Evolutionary conservation across 2,329 filamentous ascomycete species (phyloP).

Genomic region (Aspergillus sp.): DNA sequence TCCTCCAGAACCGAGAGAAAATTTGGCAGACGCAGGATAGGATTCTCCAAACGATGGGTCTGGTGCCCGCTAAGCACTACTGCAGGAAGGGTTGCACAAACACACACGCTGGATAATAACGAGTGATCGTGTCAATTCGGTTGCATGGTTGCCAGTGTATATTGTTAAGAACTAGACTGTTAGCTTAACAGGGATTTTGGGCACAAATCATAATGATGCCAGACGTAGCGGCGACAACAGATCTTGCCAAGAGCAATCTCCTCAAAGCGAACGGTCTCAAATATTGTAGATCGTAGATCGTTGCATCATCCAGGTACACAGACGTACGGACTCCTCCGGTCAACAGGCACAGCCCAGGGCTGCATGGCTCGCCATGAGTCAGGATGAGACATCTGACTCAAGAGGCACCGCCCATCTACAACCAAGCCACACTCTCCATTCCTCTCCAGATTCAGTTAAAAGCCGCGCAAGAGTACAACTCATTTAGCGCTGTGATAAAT

Average conservation of each 20-base stretch:
- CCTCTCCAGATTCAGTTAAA: background rate
- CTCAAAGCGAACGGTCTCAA: background rate
- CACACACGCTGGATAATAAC: too few species aligned
- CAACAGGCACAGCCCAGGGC: background rate
- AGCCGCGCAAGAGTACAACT: background rate
- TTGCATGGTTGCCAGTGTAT: too few species aligned
- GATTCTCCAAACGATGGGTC: too few species aligned
- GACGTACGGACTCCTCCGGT: background rate
- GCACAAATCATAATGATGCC: too few species aligned
- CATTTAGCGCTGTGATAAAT: background rate
- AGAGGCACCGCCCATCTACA: background rate
- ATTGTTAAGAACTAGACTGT: too few species aligned
- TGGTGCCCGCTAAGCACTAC: too few species aligned
- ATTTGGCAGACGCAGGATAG: too few species aligned
- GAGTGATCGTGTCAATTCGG: too few species aligned
- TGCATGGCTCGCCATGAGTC: background rate
- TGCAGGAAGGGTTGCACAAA: too few species aligned
- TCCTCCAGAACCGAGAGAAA: too few species aligned
- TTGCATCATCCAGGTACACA: background rate
- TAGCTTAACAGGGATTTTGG: too few species aligned
- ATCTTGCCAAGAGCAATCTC: background rate
- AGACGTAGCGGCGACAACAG: too few species aligned
- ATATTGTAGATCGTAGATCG: background rate
- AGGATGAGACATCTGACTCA: background rate
- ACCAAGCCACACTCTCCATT: background rate